Conservation (phyloP, 2,329 filamentous ascomycete genomes). For the Colletotrichum sp. region DNA sequence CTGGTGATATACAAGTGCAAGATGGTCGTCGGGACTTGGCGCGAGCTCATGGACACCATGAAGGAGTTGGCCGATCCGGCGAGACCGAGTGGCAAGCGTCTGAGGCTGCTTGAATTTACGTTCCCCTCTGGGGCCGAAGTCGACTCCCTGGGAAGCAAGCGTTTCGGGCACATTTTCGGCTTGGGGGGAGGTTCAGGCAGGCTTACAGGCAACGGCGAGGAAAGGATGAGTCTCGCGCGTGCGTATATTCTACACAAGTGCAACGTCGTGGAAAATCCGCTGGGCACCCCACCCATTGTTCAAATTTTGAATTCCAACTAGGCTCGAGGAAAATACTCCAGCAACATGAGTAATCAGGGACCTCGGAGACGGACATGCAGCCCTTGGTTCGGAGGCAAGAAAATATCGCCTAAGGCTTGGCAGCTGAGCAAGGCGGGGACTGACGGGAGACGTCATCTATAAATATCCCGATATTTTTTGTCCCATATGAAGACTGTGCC, state of each 20-base stretch:
- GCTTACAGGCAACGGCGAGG: not conserved
- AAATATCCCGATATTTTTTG: not conserved
- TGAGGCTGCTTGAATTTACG: not conserved
- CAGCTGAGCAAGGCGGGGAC: not conserved
- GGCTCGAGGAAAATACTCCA: not conserved
- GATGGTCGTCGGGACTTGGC: not conserved
- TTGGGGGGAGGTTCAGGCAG: not conserved
- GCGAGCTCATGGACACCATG: not conserved
- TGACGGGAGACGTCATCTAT: not conserved
- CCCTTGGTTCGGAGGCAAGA: not conserved
- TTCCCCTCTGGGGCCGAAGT: not conserved
- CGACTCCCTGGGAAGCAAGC: not conserved
- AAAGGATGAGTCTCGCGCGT: not conserved
- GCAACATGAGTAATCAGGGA: not conserved
- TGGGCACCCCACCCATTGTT: not conserved
- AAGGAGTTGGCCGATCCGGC: not conserved
- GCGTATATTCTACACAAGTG: accelerated
- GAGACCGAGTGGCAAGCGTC: not conserved
- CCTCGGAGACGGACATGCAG: not conserved
- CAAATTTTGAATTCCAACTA: not conserved
- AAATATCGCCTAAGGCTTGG: not conserved
- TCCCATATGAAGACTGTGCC: not conserved
- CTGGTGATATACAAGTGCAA: not conserved
- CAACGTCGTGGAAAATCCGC: not conserved
- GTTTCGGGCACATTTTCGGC: too few species aligned